These are phyloP conservation scores for Calycina marina DNA, from an alignment of 2,329 filamentous ascomycete genomes.

Conservation along the genomic window DNA sequence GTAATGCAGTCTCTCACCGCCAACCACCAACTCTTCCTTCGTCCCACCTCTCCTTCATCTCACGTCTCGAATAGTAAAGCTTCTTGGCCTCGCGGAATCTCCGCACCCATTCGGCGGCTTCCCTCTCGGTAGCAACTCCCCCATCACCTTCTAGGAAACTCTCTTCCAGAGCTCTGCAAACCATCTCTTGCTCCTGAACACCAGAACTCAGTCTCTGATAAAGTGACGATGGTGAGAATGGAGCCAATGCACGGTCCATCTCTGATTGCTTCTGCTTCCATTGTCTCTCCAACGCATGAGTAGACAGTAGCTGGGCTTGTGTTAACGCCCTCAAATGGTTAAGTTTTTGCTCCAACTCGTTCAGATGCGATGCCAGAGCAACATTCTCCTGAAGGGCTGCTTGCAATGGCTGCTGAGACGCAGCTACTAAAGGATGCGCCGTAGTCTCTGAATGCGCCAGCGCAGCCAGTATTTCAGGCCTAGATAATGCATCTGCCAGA, in stretches of 20 bases:
- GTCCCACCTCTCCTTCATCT: constrained; percentile 88
- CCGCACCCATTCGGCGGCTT: constrained; percentile 73
- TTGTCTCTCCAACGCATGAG: constrained; percentile 79
- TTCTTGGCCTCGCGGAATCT: constrained; percentile 69
- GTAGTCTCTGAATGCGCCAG: constrained; percentile 53
- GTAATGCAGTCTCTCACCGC: too few species aligned
- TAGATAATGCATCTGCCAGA: constrained; percentile 53
- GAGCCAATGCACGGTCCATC: constrained; percentile 71
- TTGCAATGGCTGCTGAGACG: constrained; percentile 50
- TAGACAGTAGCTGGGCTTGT: constrained; percentile 67
- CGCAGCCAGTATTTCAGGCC: constrained; percentile 54
- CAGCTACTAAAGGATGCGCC: constrained; percentile 55
- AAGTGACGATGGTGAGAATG: constrained; percentile 74
- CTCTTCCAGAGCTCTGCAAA: constrained; percentile 77
- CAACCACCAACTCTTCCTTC: constrained; percentile 90
- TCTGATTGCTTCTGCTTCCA: constrained; percentile 81
- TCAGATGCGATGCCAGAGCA: constrained; percentile 48
- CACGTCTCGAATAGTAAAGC: constrained; percentile 63
- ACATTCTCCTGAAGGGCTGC: constrained; percentile 57
- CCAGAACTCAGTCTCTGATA: constrained; percentile 69
- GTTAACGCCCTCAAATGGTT: constrained; percentile 50
- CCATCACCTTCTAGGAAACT: constrained; percentile 54
- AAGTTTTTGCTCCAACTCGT: constrained; percentile 42
- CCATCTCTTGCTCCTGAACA: constrained; percentile 66
- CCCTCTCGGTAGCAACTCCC: constrained; percentile 57